A percentile compares a stretch with the other conserved stretches of the same genome.
These are phyloP conservation scores for Glycine tomentella DNA, from an alignment of 306 rosid species.

Conservation along the genomic window DNA sequence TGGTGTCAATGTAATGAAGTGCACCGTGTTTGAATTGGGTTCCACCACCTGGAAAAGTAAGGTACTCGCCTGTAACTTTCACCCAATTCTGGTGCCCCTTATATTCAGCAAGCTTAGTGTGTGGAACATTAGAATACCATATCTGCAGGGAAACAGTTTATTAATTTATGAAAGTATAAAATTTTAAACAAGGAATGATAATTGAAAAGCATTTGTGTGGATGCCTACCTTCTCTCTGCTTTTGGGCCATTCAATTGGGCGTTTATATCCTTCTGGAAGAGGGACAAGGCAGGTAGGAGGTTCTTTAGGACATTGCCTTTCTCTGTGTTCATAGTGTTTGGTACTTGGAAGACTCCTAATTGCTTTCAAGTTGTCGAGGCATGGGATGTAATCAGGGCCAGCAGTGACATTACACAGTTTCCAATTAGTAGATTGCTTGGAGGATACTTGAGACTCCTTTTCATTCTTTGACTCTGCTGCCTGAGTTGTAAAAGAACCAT, in stretches of 20 bases:
- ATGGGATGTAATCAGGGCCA: slow-evolving; percentile 91
- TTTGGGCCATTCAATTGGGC: slow-evolving; percentile 88
- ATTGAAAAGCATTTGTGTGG: slow-evolving; percentile 26
- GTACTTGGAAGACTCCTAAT: slow-evolving; percentile 73
- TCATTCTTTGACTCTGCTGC: slow-evolving; percentile 85
- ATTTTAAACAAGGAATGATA: slow-evolving; percentile 26
- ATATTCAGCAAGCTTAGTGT: slow-evolving; percentile 78
- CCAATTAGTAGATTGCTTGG: slow-evolving; percentile 67
- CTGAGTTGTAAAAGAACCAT: slow-evolving; percentile 82
- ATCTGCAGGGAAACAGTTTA: slow-evolving; percentile 65
- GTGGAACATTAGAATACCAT: slow-evolving; percentile 97
- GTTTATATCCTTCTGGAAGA: slow-evolving; percentile 87
- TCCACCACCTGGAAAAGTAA: slow-evolving; percentile 99
- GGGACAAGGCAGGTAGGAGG: slow-evolving; percentile 94
- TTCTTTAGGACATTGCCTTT: slow-evolving; percentile 93
- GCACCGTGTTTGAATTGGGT: slow-evolving; percentile 97
- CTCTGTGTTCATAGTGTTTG: slow-evolving; percentile 98
- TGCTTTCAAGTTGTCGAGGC: slow-evolving; percentile 91
- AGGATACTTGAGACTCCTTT: slow-evolving; percentile 67
- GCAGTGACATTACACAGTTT: slow-evolving; percentile 89
- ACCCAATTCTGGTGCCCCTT: slow-evolving; percentile 99
- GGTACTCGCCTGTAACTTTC: slow-evolving; percentile 85
- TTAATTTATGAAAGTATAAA: slow-evolving; percentile 40
- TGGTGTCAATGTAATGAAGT: slow-evolving; percentile 92
- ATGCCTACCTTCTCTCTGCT: slow-evolving; percentile 92